Evolutionary conservation across 1,284 basidiomycete species (phyloP).

Genomic region (Ceratobasidium sp.): DNA sequence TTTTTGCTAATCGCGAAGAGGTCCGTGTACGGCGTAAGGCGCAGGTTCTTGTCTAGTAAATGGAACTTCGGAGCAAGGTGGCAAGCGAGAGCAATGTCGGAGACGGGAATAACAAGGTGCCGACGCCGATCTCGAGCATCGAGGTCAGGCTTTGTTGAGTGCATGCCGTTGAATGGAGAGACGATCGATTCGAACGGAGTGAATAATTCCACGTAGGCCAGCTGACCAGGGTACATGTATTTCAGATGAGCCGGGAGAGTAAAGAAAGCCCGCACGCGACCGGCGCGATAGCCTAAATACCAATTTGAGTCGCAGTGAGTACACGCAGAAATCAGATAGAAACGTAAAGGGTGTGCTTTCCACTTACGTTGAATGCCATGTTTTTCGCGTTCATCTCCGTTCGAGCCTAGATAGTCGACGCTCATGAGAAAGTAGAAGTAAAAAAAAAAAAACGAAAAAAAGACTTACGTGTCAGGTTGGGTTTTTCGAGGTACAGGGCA

Average conservation of each 20-base stretch:
- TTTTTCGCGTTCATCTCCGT: background rate
- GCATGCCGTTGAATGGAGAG: background rate
- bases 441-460: background rate
- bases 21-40: background rate
- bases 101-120: conserved; percentile 12
- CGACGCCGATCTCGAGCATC: background rate
- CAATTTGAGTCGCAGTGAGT: background rate
- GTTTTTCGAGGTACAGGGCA: background rate
- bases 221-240: background rate
- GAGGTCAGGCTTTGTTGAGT: background rate
- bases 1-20: background rate
- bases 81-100: conserved; percentile 17
- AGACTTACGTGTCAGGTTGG: conserved; percentile 8
- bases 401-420: background rate
- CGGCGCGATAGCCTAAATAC: conserved; percentile 26
- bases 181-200: background rate
- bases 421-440: too few species aligned
- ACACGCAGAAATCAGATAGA: background rate
- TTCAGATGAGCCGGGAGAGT: conserved; percentile 7
- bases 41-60: background rate
- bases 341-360: background rate
- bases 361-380: conserved; percentile 1
- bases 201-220: conserved; percentile 34
- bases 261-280: conserved; percentile 22
- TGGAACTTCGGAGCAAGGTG: conserved; percentile 34